Evolutionary conservation across 306 rosid genomes (phyloP).

Genomic region (Begonia peltatifolia): DNA sequence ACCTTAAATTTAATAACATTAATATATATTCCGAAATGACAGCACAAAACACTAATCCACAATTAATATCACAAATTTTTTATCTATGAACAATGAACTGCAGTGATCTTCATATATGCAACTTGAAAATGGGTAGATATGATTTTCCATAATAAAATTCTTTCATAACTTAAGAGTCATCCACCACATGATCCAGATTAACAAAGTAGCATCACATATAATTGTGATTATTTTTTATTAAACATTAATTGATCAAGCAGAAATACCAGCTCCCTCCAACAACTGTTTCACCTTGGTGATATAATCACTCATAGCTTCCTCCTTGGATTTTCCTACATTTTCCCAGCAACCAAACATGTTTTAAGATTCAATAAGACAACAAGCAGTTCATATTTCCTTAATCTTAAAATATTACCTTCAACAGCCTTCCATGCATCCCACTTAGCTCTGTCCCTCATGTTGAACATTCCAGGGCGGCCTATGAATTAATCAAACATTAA

Average conservation of each 20-base stretch:
- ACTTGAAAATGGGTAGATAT: too few species aligned
- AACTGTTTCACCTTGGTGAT: constrained; percentile 90
- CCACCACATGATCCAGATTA: not conserved
- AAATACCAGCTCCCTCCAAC: constrained; percentile 48
- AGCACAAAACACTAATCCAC: too few species aligned
- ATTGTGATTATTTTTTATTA: not conserved
- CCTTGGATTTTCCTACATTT: constrained; percentile 67
- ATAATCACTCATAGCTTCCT: constrained; percentile 76
- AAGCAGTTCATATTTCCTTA: not conserved
- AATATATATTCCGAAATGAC: too few species aligned
- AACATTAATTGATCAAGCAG: constrained; percentile 20
- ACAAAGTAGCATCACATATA: not conserved
- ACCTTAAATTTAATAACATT: too few species aligned
- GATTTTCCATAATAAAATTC: too few species aligned
- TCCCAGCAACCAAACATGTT: not conserved
- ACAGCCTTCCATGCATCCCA: constrained; percentile 99
- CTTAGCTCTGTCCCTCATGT: constrained; percentile 72
- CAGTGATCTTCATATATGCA: too few species aligned
- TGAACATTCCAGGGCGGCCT: constrained; percentile 91
- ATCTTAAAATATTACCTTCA: constrained; percentile 43
- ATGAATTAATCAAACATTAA: constrained; percentile 14
- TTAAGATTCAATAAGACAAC: not conserved
- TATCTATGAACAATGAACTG: too few species aligned
- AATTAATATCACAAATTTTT: too few species aligned
- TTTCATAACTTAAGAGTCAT: too few species aligned